Base-by-base conservation (phyloP, 2,329 filamentous ascomycete genomes). In the Plectosphaerella sp. region DNA sequence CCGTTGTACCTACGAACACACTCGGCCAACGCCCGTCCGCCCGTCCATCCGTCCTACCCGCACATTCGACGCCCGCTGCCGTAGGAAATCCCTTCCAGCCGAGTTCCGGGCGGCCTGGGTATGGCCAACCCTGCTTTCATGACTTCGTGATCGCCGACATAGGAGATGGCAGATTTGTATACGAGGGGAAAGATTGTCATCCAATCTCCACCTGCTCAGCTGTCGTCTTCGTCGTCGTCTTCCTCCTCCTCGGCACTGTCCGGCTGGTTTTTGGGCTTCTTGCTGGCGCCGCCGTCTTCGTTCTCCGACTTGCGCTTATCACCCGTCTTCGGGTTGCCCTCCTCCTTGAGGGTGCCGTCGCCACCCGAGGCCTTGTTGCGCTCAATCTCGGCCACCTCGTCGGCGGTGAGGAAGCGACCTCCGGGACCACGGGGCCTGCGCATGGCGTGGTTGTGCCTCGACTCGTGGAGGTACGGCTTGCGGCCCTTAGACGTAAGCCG, bases 361-460 rank as follows among this genome's bases (percentile, higher is more conserved):
- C 56, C 53, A 22, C 58, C 63, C 4, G 36, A 20, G 49, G 71
- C 74, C 61, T 81, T 82, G 47, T 78, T 80, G 61, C 84, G 83
- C 64, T 96, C 92, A 76, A 96, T 91, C 48, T 88, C 87, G 6
- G 91, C 91, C 4, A 97, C 92, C 68, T 99, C 94, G 52, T 97
- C 94, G 1, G 94, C 93, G 0, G 94, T 99, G 68, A 99, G 74
- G 78, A 99, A 99, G 22, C 94, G 87, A 20, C 94, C 94, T 50
- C 94, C 94, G 1, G 94, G 94, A 15, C 94, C 94, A 66, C 94
- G 84, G 25, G 94, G 94, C 62, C 94, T 80, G 53, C 94, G 86
- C 94, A 99, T 99, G 10, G 94, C 94, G 70, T 99, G 94, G 65
- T 97, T 97, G 70, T 99, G 94, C 64, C 94, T 83, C 24, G 93